These are phyloP conservation scores for Entelexis paramagnoliae DNA, from an alignment of 1,139 yeast species.

Conservation along the genomic window DNA sequence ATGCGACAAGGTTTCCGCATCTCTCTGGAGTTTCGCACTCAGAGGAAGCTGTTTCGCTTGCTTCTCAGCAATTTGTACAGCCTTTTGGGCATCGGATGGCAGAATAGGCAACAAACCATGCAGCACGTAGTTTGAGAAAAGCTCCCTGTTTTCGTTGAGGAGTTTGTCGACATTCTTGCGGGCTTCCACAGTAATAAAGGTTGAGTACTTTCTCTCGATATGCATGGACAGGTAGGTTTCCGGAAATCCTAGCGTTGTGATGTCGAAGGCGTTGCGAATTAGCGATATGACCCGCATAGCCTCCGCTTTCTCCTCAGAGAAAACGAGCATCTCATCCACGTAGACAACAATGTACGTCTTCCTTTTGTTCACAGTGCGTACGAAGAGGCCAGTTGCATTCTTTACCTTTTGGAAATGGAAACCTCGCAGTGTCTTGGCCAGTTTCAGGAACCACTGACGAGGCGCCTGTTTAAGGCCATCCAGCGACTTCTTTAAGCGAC, in stretches of 20 bases:
- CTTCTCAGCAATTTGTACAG: background rate
- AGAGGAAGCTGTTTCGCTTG: background rate
- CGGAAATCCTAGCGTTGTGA: background rate
- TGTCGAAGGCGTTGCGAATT: background rate
- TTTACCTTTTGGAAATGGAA: background rate
- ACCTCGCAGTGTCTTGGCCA: background rate
- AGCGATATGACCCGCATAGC: background rate
- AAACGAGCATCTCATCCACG: background rate
- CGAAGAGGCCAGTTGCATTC: background rate
- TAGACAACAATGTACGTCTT: background rate
- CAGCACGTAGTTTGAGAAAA: background rate
- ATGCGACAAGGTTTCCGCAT: background rate
- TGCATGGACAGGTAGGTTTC: background rate
- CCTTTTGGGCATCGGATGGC: background rate
- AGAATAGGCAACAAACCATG: background rate
- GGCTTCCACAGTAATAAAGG: background rate
- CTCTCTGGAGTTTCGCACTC: background rate
- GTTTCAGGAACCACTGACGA: background rate
- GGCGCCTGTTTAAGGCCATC: background rate
- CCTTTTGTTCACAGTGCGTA: background rate
- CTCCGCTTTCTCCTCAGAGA: background rate
- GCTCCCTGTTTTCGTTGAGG: background rate
- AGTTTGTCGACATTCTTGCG: background rate
- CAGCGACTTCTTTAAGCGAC: too few species aligned
- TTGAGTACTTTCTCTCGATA: background rate